A percentile compares a stretch with the other conserved stretches of the same genome.
Conservation (phyloP, 768 basidiomycete genomes). For the Serendipita vermifera region DNA sequence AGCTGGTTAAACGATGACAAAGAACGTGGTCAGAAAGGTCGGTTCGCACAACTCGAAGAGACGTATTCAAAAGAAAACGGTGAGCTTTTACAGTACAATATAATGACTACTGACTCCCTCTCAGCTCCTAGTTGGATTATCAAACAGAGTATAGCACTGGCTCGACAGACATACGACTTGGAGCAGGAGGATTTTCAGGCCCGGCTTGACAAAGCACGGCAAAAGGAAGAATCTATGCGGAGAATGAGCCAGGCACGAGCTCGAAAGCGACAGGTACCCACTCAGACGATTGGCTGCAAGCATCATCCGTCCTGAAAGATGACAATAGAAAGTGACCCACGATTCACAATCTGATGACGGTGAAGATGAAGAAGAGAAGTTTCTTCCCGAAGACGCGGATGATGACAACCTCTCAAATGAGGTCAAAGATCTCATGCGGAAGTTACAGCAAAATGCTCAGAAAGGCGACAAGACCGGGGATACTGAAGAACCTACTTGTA, state of each 20-base stretch:
- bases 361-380: conserved; percentile 44
- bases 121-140: conserved; percentile 67
- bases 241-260: conserved; percentile 34
- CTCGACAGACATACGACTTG: conserved; percentile 51
- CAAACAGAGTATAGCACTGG: conserved; percentile 52
- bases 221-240: conserved; percentile 45
- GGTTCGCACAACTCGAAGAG: conserved; percentile 29
- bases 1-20: conserved; percentile 65
- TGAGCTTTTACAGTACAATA: not conserved
- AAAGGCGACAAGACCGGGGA: not conserved
- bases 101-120: too few species aligned
- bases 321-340: not conserved
- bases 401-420: conserved; percentile 58
- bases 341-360: too few species aligned
- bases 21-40: conserved; percentile 54
- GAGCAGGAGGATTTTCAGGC: conserved; percentile 53
- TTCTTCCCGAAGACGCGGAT: conserved; percentile 52
- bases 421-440: conserved; percentile 65
- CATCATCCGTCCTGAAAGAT: not conserved
- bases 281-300: not conserved
- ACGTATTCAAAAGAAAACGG: conserved; percentile 10
- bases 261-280: conserved; percentile 36
- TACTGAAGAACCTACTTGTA: conserved; percentile 44
- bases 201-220: conserved; percentile 44
- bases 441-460: conserved; percentile 32